Percentiles rank a stretch among this genome's conserved stretches.
phyloP scores from a whole-genome alignment of 371 early-diverging fungal species.

The Gilbertella persicaria region DNA sequence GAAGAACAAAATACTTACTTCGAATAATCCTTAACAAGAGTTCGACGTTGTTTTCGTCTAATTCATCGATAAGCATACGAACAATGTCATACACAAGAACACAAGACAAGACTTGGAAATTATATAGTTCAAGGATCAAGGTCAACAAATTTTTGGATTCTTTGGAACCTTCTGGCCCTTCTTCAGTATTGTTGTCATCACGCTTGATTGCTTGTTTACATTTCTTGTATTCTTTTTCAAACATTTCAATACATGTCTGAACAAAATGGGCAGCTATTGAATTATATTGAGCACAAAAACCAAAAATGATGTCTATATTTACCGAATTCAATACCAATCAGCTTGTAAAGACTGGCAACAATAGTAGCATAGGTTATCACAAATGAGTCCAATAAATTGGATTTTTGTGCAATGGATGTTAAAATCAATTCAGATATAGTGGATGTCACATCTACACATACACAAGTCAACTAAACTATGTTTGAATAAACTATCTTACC shows the following conservation, averaged over 20 bases:
- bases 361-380: slow-evolving; percentile 86
- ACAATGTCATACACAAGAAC: slow-evolving; percentile 88
- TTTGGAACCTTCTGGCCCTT: slow-evolving; percentile 56
- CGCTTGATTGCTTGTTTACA: slow-evolving; percentile 29
- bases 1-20: slow-evolving; percentile 44
- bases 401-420: slow-evolving; percentile 73
- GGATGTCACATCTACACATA: slow-evolving; percentile 75
- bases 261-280: slow-evolving; percentile 77
- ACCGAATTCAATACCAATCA: slow-evolving; percentile 87
- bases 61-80: slow-evolving; percentile 62
- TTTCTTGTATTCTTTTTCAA: slow-evolving; percentile 49
- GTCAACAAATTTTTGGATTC: slow-evolving; percentile 81
- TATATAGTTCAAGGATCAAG: slow-evolving; percentile 85
- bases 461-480: neutral
- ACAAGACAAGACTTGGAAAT: slow-evolving; percentile 85
- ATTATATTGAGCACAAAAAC: neutral
- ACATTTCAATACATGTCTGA: slow-evolving; percentile 81
- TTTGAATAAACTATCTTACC: slow-evolving; percentile 43
- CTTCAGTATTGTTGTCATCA: slow-evolving; percentile 44
- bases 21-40: slow-evolving; percentile 81
- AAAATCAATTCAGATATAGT: slow-evolving; percentile 79
- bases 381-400: slow-evolving; percentile 88
- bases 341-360: slow-evolving; percentile 76
- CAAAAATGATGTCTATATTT: too few species aligned
- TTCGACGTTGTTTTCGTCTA: slow-evolving; percentile 86